Percentiles rank a stretch among this genome's conserved stretches.
phyloP scores from a whole-genome alignment of 148 eudicot genomes.

The Dianthus caryophyllus region DNA sequence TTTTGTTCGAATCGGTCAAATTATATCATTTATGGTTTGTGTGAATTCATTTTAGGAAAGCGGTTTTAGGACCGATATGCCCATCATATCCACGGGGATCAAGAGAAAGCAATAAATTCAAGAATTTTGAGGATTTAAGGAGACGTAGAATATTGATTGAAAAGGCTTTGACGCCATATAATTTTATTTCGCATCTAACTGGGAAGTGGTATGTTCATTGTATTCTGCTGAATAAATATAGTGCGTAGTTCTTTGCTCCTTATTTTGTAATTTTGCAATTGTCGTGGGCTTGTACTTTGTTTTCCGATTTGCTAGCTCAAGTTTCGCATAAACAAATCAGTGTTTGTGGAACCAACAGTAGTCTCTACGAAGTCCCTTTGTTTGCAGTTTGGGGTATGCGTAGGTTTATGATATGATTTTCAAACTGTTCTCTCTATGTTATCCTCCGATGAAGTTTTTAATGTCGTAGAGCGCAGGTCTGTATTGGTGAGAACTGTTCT shows the following conservation, averaged over 20 bases:
- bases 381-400: too few species aligned
- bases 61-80: constrained; percentile 17
- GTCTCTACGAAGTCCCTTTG: too few species aligned
- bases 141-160: constrained; percentile 17
- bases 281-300: background rate
- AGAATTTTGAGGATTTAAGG: constrained; percentile 24
- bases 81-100: constrained; percentile 3
- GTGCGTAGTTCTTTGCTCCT: background rate
- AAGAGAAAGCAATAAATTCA: background rate
- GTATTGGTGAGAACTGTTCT: too few species aligned
- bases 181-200: constrained; percentile 17
- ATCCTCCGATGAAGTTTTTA: too few species aligned
- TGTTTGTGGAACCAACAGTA: too few species aligned
- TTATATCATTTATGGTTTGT: constrained; percentile 13
- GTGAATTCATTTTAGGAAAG: constrained; percentile 17
- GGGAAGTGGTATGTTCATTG: constrained; percentile 19
- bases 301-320: too few species aligned
- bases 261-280: background rate
- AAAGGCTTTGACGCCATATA: constrained; percentile 13
- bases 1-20: constrained; percentile 15
- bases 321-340: too few species aligned
- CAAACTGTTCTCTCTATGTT: too few species aligned
- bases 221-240: constrained; percentile 20
- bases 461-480: too few species aligned
- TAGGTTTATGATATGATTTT: too few species aligned